These are phyloP conservation scores for Phyllostachys edulis DNA, from an alignment of 176 grass and related monocot genomes.

Conservation along the genomic window DNA sequence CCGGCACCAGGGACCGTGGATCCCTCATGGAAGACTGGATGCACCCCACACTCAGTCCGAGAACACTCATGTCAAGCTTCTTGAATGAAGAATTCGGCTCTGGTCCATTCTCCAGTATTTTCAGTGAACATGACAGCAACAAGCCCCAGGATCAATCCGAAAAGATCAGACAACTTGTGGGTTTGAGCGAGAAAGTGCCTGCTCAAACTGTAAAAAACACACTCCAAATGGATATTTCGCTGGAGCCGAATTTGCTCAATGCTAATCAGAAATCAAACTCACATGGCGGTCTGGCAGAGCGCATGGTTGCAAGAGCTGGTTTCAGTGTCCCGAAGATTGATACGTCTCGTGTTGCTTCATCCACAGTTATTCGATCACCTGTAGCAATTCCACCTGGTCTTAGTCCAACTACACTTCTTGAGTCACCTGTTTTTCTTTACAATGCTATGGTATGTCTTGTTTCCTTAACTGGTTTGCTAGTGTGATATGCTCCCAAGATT, in stretches of 20 bases:
- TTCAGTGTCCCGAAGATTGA: slow-evolving; percentile 79
- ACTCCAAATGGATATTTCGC: slow-evolving; percentile 41
- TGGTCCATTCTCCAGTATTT: slow-evolving; percentile 44
- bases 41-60: slow-evolving; percentile 62
- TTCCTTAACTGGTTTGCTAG: slow-evolving; percentile 31
- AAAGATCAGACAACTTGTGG: slow-evolving; percentile 20
- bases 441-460: slow-evolving; percentile 65
- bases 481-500: neutral
- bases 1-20: slow-evolving; percentile 38
- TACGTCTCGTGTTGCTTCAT: slow-evolving; percentile 64
- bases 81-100: slow-evolving; percentile 75
- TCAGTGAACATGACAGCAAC: slow-evolving; percentile 42
- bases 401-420: slow-evolving; percentile 79
- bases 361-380: slow-evolving; percentile 57
- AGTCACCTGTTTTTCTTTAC: slow-evolving; percentile 90
- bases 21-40: slow-evolving; percentile 72
- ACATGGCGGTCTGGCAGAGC: slow-evolving; percentile 62
- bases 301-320: slow-evolving; percentile 75
- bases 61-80: slow-evolving; percentile 68
- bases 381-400: slow-evolving; percentile 91
- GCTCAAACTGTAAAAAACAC: slow-evolving; percentile 30
- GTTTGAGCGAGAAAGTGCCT: slow-evolving; percentile 35
- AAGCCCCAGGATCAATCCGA: slow-evolving; percentile 30
- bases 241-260: slow-evolving; percentile 40
- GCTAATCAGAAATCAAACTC: slow-evolving; percentile 54